These are phyloP conservation scores for Dunaliella sp. DNA, from an alignment of 139 green algal genomes.

Conservation along the genomic window DNA sequence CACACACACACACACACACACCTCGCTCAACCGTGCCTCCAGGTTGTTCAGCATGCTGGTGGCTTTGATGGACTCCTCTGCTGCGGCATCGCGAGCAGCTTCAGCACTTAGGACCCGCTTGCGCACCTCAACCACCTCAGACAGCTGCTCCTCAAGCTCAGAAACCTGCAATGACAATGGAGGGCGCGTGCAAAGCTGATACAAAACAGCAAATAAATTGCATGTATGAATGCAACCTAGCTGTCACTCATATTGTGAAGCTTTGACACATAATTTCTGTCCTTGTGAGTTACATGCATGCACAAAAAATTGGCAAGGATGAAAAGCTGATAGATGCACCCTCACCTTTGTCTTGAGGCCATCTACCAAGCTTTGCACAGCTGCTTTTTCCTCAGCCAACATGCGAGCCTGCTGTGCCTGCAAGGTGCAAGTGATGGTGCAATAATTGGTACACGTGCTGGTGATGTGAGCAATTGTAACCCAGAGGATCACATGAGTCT, in stretches of 20 bases:
- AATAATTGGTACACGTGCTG: no score
- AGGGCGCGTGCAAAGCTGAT: no score
- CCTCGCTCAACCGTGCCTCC: slow-evolving; percentile 31
- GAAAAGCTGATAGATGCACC: no score
- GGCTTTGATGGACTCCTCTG: slow-evolving; percentile 5
- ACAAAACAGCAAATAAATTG: no score
- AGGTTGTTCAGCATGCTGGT: slow-evolving; percentile 30
- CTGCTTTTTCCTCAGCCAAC: neutral
- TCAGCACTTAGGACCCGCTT: slow-evolving; percentile 20
- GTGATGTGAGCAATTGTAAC: no score
- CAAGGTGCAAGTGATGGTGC: no score
- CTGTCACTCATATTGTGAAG: no score
- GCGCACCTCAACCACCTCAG: slow-evolving; percentile 8
- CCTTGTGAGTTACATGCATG: no score
- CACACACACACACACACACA: neutral
- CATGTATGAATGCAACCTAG: no score
- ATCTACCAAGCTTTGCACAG: neutral
- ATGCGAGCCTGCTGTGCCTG: neutral
- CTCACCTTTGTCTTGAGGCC: neutral
- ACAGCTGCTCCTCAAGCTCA: neutral
- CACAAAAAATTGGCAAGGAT: no score
- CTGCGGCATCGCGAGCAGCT: neutral
- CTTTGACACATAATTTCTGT: no score
- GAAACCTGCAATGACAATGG: neutral
- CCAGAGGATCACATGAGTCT: no score